Conservation (phyloP, 2,329 filamentous ascomycete species). For the Beauveria caledonica region DNA sequence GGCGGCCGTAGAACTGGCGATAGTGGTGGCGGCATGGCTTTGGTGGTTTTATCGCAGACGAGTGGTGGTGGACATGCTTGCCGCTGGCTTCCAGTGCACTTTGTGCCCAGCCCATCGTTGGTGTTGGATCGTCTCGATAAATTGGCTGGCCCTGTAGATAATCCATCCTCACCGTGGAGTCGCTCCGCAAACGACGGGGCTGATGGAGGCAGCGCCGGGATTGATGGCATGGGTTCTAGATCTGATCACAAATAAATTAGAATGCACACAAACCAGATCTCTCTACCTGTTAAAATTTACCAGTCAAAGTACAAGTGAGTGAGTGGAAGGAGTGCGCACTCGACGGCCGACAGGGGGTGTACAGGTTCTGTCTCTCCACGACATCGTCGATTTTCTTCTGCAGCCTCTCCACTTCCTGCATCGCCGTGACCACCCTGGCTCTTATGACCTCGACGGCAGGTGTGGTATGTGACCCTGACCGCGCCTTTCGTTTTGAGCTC, state of each 20-base stretch:
- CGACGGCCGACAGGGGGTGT: conserved; percentile 43
- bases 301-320: conserved; percentile 22
- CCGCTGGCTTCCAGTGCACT: conserved; percentile 13
- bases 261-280: background rate
- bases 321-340: conserved; percentile 42
- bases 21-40: conserved; percentile 41
- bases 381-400: conserved; percentile 52
- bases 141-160: conserved; percentile 22
- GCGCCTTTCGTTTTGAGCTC: conserved; percentile 27
- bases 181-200: conserved; percentile 51
- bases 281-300: conserved; percentile 18
- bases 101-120: conserved; percentile 14
- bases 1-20: conserved; percentile 52
- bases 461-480: conserved; percentile 36
- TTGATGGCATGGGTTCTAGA: conserved; percentile 44
- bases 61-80: background rate
- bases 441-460: conserved; percentile 43
- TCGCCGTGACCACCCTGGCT: conserved; percentile 46
- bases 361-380: conserved; percentile 53
- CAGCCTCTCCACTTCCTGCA: conserved; percentile 50
- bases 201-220: conserved; percentile 48
- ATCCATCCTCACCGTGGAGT: conserved; percentile 38
- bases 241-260: conserved; percentile 4
- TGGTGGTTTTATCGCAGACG: background rate
- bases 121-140: conserved; percentile 18